Conservation (phyloP, 768 basidiomycete species). For the Lactifluus echinatus region DNA sequence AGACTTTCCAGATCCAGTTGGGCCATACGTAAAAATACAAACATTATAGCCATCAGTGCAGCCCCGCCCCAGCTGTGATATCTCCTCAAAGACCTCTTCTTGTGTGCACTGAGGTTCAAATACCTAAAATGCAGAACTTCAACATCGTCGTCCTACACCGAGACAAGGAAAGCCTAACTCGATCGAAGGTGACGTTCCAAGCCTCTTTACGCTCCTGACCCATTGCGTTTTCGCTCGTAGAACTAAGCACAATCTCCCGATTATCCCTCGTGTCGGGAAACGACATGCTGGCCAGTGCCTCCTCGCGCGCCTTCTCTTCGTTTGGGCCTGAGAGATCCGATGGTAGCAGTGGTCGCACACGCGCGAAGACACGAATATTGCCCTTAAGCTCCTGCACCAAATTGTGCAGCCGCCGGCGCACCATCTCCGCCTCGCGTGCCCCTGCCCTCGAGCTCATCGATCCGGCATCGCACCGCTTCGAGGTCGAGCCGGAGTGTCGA, state of each 20-base stretch:
- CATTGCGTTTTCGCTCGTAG: constrained; percentile 69
- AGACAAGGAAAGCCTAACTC: constrained; percentile 36
- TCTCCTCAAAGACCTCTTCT: constrained; percentile 83
- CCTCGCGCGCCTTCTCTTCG: constrained; percentile 33
- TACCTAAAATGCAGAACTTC: constrained; percentile 38
- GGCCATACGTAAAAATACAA: constrained; percentile 93
- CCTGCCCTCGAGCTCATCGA: constrained; percentile 62
- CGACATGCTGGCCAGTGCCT: constrained; percentile 39
- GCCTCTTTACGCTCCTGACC: constrained; percentile 76
- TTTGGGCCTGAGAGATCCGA: constrained; percentile 41
- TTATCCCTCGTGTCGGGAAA: constrained; percentile 73
- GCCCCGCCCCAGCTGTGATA: constrained; percentile 85
- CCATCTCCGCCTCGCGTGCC: constrained; percentile 64
- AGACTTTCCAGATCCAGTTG: constrained; percentile 83
- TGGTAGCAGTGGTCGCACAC: constrained; percentile 68
- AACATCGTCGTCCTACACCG: neutral
- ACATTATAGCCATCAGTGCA: constrained; percentile 92
- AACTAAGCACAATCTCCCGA: constrained; percentile 67
- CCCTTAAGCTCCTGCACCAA: constrained; percentile 92
- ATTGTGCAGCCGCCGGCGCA: constrained; percentile 80
- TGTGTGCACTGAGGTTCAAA: constrained; percentile 79
- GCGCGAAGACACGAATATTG: constrained; percentile 87
- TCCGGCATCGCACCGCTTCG: constrained; percentile 44
- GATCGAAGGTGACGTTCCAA: constrained; percentile 76
- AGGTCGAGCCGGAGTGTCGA: constrained; percentile 49